Base-by-base conservation (phyloP, 2,329 filamentous ascomycete species). In the Colletotrichum camelliae region DNA sequence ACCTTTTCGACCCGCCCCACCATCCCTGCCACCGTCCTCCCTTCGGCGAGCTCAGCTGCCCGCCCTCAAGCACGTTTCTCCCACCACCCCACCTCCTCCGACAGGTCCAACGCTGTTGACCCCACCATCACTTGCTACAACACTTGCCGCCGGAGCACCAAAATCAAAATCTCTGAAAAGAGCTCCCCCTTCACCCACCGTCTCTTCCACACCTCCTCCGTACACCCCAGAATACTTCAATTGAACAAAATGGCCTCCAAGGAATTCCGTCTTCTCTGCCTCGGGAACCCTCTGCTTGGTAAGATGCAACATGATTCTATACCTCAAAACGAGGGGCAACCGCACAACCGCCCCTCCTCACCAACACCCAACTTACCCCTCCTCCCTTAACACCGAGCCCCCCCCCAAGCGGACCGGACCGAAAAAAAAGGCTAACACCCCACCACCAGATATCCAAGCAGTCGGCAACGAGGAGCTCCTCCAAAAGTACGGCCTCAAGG, bases 201-300 rank as follows among this genome's bases (percentile, higher is more conserved):
- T 35, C 39, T 48, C 74, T 75, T 75, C 37, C 74, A 75, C 61
- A 76, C 71, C 12, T 70, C 65, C 10, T 73, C 66, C 61, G 33
- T 67, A 48, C 77, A 79, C 71, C 72, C 77, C 48, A 74, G 27
- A 78, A 76, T 60, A 72, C 61, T 31, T 31, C 79, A 76, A 78
- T 78, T 78, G 52, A 81, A 78, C 82, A 88, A 83, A 79, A 98
- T 98, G 95, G 90, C 94, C 83, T 86, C 93, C 81, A 94, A 96
- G 88, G 93, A 96, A 87, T 98, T 94, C 89, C 90, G 95, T 86
- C 94, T 99, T 82, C 91, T 98, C 83, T 97, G 94, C 87, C 88
- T 99, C 82, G 97, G 98, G 93, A 99, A 99, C 88, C 97, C 97
- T 86, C 93, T 99, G 81, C 94, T 99, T 82, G 96, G 94, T 96